Conservation (phyloP, 345 rosid genomes). For the Corchorus capsularis region DNA sequence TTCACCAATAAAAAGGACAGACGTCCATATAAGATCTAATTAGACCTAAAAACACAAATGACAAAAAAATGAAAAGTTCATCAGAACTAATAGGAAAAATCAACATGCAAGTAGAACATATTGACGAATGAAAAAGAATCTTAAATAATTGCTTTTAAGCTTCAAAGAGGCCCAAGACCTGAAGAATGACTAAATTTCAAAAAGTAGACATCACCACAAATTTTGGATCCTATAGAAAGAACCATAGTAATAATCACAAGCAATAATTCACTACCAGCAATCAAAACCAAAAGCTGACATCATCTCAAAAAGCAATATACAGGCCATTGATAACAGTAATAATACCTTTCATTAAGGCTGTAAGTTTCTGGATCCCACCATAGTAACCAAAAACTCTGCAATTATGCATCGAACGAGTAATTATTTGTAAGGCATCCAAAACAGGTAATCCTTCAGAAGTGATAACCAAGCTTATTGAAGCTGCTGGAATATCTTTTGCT, state of each 20-base stretch:
- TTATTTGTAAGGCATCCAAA: constrained; percentile 60
- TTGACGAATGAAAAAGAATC: constrained; percentile 13
- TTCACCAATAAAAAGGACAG: not conserved
- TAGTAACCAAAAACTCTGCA: constrained; percentile 65
- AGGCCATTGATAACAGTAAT: constrained; percentile 2
- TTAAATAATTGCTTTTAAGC: not conserved
- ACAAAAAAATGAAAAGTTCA: not conserved
- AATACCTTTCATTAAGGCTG: constrained; percentile 70
- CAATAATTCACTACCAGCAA: constrained; percentile 6
- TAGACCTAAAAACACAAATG: not conserved
- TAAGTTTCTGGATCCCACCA: constrained; percentile 71
- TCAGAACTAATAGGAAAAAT: not conserved
- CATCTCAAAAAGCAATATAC: constrained; percentile 1
- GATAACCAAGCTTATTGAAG: constrained; percentile 41
- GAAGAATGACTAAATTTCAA: not conserved
- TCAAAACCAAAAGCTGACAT: constrained; percentile 11
- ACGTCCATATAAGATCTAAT: not conserved
- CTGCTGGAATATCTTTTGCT: constrained; percentile 34
- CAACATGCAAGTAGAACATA: not conserved
- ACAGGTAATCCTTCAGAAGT: constrained; percentile 53
- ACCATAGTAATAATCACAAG: not conserved
- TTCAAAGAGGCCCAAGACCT: not conserved
- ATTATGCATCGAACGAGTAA: constrained; percentile 67
- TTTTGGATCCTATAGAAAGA: not conserved
- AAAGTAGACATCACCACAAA: constrained; percentile 2